phyloP scores from a whole-genome alignment of 176 grass and related monocot species.

The Hsuehochloa calcarea region DNA sequence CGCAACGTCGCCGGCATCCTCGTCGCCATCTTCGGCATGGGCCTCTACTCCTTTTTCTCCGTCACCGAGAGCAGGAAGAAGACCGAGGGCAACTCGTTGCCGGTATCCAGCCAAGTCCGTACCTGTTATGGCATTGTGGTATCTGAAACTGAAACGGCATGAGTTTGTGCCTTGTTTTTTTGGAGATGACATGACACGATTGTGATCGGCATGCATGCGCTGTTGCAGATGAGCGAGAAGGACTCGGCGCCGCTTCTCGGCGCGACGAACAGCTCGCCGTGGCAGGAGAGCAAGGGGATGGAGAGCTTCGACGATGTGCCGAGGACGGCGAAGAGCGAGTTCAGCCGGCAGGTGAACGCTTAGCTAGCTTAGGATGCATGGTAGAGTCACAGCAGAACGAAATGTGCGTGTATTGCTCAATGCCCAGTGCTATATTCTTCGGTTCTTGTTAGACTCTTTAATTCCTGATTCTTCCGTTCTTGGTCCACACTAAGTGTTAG shows the following conservation, averaged over 20 bases:
- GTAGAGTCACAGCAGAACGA: neutral
- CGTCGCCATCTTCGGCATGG: slow-evolving; percentile 89
- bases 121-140: neutral
- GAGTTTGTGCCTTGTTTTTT: neutral
- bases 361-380: slow-evolving; percentile 9
- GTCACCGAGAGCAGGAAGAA: slow-evolving; percentile 70
- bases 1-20: slow-evolving; percentile 83
- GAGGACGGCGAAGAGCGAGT: slow-evolving; percentile 51
- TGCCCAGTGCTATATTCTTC: no score
- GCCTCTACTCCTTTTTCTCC: slow-evolving; percentile 77
- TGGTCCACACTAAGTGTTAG: no score
- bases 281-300: slow-evolving; percentile 22
- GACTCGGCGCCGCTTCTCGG: slow-evolving; percentile 41
- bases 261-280: slow-evolving; percentile 2
- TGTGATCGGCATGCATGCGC: neutral
- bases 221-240: slow-evolving; percentile 49
- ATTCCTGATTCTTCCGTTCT: no score
- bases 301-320: slow-evolving; percentile 51
- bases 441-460: no score
- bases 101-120: slow-evolving; percentile 25
- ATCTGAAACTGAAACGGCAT: neutral
- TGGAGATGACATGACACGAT: neutral
- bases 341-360: slow-evolving; percentile 24
- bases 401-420: neutral
- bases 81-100: slow-evolving; percentile 26